Evolutionary conservation across 2,329 filamentous ascomycete genomes (phyloP).

Genomic region (Botrytis fragariae): DNA sequence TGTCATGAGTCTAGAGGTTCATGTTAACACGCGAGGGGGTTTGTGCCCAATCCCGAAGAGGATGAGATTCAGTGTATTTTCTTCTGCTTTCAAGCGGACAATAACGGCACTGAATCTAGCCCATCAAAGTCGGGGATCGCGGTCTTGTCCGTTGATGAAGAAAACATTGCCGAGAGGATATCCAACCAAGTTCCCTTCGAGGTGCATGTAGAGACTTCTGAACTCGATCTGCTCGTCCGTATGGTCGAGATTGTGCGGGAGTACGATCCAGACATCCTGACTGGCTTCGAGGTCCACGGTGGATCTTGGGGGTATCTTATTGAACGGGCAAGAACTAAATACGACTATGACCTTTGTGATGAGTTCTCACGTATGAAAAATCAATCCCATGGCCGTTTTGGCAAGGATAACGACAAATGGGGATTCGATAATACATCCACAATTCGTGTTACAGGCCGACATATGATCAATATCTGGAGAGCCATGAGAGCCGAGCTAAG

Average conservation of each 20-base stretch:
- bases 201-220: slow-evolving; percentile 71
- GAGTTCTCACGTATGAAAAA: slow-evolving; percentile 87
- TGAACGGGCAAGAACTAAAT: slow-evolving; percentile 80
- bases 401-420: slow-evolving; percentile 85
- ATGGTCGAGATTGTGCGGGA: slow-evolving; percentile 82
- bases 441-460: slow-evolving; percentile 86
- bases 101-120: slow-evolving; percentile 53
- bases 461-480: slow-evolving; percentile 96
- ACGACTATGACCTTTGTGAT: slow-evolving; percentile 86
- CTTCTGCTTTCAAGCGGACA: slow-evolving; percentile 82
- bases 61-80: slow-evolving; percentile 88
- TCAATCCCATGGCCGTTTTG: slow-evolving; percentile 78
- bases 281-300: slow-evolving; percentile 92
- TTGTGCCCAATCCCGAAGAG: slow-evolving; percentile 81
- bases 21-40: slow-evolving; percentile 80
- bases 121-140: slow-evolving; percentile 67
- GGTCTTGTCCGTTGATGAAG: slow-evolving; percentile 60
- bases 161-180: slow-evolving; percentile 58
- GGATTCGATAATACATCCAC: slow-evolving; percentile 92
- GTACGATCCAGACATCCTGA: slow-evolving; percentile 87
- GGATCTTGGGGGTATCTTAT: slow-evolving; percentile 95
- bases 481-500: slow-evolving; percentile 93
- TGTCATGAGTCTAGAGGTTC: slow-evolving; percentile 89
- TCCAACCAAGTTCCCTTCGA: slow-evolving; percentile 60
- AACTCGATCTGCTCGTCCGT: slow-evolving; percentile 81